Conservation (phyloP, 2,329 filamentous ascomycete species). For the Fusarium sarcochroum region DNA sequence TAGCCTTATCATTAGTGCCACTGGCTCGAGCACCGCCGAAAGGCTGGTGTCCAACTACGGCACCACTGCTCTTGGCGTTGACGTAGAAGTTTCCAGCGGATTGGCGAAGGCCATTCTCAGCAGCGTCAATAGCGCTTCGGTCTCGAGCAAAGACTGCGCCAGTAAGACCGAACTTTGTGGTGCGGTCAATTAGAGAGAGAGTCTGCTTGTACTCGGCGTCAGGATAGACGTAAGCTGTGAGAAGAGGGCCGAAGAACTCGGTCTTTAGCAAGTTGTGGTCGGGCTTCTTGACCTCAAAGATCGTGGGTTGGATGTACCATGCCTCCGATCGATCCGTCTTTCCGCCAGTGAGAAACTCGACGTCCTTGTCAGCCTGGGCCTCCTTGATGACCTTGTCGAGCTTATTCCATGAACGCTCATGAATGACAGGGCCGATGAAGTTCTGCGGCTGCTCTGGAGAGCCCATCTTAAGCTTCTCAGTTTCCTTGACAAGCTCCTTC, state of each 20-base stretch:
- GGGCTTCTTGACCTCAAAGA: slow-evolving; percentile 80
- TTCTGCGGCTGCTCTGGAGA: slow-evolving; percentile 76
- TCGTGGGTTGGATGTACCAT: slow-evolving; percentile 85
- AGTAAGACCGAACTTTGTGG: slow-evolving; percentile 81
- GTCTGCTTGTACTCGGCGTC: slow-evolving; percentile 66
- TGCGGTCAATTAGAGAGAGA: slow-evolving; percentile 69
- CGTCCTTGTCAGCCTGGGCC: slow-evolving; percentile 78
- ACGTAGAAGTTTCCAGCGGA: slow-evolving; percentile 86
- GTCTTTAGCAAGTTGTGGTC: slow-evolving; percentile 78
- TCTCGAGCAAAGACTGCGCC: slow-evolving; percentile 81
- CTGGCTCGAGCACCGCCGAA: slow-evolving; percentile 78
- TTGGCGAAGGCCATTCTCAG: slow-evolving; percentile 78
- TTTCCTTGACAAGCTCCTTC: slow-evolving; percentile 68
- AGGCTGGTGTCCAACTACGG: slow-evolving; percentile 78
- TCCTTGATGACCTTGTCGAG: slow-evolving; percentile 80
- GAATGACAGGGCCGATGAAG: slow-evolving; percentile 89
- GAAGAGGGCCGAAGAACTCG: slow-evolving; percentile 86
- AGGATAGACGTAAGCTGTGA: slow-evolving; percentile 81
- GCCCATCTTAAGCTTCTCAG: slow-evolving; percentile 71
- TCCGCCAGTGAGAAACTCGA: slow-evolving; percentile 80
- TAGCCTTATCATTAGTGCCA: slow-evolving; percentile 80
- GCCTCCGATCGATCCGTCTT: slow-evolving; percentile 67
- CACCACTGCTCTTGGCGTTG: slow-evolving; percentile 82
- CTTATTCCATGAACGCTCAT: slow-evolving; percentile 83
- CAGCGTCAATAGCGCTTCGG: slow-evolving; percentile 72